These are phyloP conservation scores for Metschnikowia kunwiensis DNA, from an alignment of 805 yeast species.

Conservation along the genomic window DNA sequence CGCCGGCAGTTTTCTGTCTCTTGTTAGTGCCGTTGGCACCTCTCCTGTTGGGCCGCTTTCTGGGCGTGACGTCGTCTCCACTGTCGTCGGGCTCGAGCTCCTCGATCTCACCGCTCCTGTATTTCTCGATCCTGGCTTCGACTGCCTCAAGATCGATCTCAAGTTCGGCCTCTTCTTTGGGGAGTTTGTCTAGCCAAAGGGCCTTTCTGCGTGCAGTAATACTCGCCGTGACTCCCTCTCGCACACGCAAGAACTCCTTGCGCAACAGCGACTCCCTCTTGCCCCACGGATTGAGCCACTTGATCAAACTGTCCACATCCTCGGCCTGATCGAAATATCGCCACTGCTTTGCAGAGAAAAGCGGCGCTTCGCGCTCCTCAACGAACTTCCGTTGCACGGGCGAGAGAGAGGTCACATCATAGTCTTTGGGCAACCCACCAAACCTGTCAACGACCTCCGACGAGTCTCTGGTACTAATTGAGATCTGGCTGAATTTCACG, in stretches of 20 bases:
- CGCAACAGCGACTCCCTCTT: slow-evolving; percentile 62
- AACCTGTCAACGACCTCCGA: slow-evolving; percentile 11
- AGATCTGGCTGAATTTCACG: slow-evolving; percentile 25
- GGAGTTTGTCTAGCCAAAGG: slow-evolving; percentile 41
- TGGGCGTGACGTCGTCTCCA: slow-evolving; percentile 24
- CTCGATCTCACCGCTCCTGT: slow-evolving; percentile 8
- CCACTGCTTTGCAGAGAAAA: slow-evolving; percentile 61
- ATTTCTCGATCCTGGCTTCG: slow-evolving; percentile 6
- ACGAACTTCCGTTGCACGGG: slow-evolving; percentile 57
- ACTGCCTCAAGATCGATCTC: slow-evolving; percentile 13
- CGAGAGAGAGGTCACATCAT: slow-evolving; percentile 21
- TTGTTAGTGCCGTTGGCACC: slow-evolving; percentile 31
- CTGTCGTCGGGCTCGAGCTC: slow-evolving; percentile 27
- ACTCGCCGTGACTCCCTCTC: slow-evolving; percentile 52
- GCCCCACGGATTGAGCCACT: slow-evolving; percentile 78
- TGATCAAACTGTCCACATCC: slow-evolving; percentile 53
- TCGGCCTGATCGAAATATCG: slow-evolving; percentile 59
- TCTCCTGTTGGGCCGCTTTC: slow-evolving; percentile 32
- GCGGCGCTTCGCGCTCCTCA: slow-evolving; percentile 62
- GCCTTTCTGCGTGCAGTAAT: slow-evolving; percentile 59
- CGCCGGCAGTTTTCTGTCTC: slow-evolving; percentile 35
- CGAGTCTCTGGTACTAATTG: slow-evolving; percentile 14
- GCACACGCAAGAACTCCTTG: slow-evolving; percentile 55
- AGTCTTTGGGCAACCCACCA: slow-evolving; percentile 16
- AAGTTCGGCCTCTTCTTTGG: slow-evolving; percentile 26